A percentile compares a stretch with the other conserved stretches of the same genome.
These are phyloP conservation scores for Boletus pseudo-olivaceus DNA, from an alignment of 768 basidiomycete genomes.

Conservation along the genomic window DNA sequence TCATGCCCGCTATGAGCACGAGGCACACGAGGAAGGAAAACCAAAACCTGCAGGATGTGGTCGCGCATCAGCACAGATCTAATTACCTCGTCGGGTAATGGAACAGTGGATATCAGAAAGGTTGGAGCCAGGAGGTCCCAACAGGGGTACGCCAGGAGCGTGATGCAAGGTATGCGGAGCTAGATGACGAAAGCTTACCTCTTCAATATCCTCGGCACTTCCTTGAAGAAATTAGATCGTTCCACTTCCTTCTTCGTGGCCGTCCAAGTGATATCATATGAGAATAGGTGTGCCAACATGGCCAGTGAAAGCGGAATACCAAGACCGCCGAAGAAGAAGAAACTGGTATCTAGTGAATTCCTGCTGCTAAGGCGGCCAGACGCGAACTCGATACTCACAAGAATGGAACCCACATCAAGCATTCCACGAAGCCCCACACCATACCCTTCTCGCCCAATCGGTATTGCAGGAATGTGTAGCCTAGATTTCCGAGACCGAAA, in stretches of 20 bases:
- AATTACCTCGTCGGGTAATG: constrained; percentile 4
- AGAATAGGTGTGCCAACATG: constrained; percentile 53
- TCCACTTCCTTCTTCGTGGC: constrained; percentile 81
- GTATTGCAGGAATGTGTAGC: constrained; percentile 71
- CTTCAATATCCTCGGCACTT: constrained; percentile 78
- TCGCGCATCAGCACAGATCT: constrained; percentile 15
- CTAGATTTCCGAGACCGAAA: constrained; percentile 68
- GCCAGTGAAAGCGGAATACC: constrained; percentile 52
- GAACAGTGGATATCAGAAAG: background rate
- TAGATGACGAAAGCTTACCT: constrained; percentile 17
- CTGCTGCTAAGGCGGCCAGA: background rate
- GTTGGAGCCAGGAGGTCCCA: background rate
- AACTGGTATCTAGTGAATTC: constrained; percentile 17
- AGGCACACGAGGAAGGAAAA: constrained; percentile 49
- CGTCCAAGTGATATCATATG: constrained; percentile 57
- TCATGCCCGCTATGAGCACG: constrained; percentile 51
- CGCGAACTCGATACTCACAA: constrained; percentile 28
- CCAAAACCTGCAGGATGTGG: constrained; percentile 27
- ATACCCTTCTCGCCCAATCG: constrained; percentile 47
- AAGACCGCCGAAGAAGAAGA: constrained; percentile 59
- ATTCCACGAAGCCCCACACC: constrained; percentile 25
- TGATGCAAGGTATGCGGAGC: background rate
- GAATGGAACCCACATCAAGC: constrained; percentile 33
- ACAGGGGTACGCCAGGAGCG: background rate
- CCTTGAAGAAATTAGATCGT: constrained; percentile 85